Evolutionary conservation across 257 asterid genomes (phyloP).

Genomic region (Solanum pinnatisectum): DNA sequence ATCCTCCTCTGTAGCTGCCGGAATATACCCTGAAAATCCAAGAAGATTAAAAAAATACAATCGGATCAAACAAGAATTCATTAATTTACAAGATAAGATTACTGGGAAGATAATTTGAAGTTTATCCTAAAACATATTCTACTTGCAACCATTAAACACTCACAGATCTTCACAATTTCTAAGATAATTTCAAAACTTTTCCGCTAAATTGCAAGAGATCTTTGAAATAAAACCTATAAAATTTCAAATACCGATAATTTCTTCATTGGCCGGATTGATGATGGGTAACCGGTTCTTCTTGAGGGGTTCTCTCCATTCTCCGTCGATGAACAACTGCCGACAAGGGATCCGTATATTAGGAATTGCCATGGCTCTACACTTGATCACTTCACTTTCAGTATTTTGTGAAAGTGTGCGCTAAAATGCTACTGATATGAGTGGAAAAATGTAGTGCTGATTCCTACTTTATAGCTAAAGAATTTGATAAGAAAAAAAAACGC

Average conservation of each 20-base stretch:
- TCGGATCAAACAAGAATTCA: background rate
- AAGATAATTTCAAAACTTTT: background rate
- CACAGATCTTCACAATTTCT: background rate
- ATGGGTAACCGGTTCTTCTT: slow-evolving; percentile 52
- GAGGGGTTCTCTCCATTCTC: slow-evolving; percentile 70
- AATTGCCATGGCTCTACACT: background rate
- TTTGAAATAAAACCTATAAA: background rate
- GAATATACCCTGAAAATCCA: slow-evolving; percentile 50
- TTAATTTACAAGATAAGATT: too few species aligned
- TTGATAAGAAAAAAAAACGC: background rate
- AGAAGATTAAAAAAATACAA: background rate
- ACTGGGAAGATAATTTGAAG: background rate
- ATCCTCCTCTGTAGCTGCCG: slow-evolving; percentile 80
- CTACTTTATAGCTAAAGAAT: background rate
- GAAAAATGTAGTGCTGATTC: background rate
- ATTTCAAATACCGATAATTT: slow-evolving; percentile 40
- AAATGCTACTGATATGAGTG: background rate
- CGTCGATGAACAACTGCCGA: slow-evolving; percentile 68
- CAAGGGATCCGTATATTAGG: slow-evolving; percentile 25
- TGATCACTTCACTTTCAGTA: background rate
- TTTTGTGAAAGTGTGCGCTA: background rate
- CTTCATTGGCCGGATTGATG: slow-evolving; percentile 71
- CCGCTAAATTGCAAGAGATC: background rate
- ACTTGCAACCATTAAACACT: background rate
- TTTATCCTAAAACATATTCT: background rate